These are phyloP conservation scores for Ehretia macrophylla DNA, from an alignment of 257 asterid species.

Conservation along the genomic window DNA sequence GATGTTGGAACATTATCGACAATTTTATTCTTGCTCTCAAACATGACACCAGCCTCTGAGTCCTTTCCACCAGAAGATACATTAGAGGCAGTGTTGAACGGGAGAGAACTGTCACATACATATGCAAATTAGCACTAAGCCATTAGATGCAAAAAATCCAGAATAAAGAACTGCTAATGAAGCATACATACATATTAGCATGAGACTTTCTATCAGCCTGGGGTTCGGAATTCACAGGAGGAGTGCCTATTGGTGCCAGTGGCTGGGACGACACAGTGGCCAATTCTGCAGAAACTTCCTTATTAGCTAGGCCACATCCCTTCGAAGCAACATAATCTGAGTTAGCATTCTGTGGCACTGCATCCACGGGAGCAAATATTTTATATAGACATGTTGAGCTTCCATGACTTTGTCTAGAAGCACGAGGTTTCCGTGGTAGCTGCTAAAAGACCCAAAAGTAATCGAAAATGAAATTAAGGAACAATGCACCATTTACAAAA, in stretches of 20 bases:
- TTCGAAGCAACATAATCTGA: slow-evolving; percentile 40
- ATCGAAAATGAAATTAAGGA: slow-evolving; percentile 5
- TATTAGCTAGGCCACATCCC: slow-evolving; percentile 35
- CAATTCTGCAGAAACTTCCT: slow-evolving; percentile 41
- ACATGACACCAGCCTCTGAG: slow-evolving; percentile 31
- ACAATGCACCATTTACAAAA: not conserved
- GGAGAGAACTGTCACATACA: slow-evolving; percentile 45
- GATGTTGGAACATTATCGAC: slow-evolving; percentile 28
- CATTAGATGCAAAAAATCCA: slow-evolving; percentile 5
- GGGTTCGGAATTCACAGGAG: slow-evolving; percentile 49
- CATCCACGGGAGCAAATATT: slow-evolving; percentile 27
- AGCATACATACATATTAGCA: slow-evolving; percentile 50
- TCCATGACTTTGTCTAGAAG: slow-evolving; percentile 37
- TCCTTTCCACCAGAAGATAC: slow-evolving; percentile 44
- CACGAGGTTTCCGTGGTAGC: slow-evolving; percentile 54
- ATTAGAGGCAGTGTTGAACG: slow-evolving; percentile 33
- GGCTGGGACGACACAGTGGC: slow-evolving; percentile 41
- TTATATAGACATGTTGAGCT: slow-evolving; percentile 44
- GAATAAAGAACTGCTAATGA: slow-evolving; percentile 6
- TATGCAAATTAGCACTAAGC: slow-evolving; percentile 13
- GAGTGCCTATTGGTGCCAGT: slow-evolving; percentile 63
- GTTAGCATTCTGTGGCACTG: slow-evolving; percentile 31
- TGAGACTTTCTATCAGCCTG: slow-evolving; percentile 33
- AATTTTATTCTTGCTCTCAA: slow-evolving; percentile 60
- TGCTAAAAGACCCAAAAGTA: slow-evolving; percentile 15